Evolutionary conservation across 345 rosid species (phyloP).

Genomic region (Dipteronia sinensis): DNA sequence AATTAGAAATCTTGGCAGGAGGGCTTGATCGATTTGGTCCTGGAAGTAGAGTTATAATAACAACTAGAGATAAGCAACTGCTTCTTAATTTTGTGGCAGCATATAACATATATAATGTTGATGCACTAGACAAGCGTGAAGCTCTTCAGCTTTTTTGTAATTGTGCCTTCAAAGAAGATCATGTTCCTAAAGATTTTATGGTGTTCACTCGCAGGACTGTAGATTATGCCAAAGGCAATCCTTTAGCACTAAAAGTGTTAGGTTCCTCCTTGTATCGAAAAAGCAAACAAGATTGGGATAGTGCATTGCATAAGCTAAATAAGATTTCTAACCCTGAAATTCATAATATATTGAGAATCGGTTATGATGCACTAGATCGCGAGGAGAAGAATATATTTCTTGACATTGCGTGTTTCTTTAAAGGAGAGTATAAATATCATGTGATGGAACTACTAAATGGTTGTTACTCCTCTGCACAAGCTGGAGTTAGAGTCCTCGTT

Average conservation of each 20-base stretch:
- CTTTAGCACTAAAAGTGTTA: slow-evolving; percentile 21
- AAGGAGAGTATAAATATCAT: slow-evolving; percentile 21
- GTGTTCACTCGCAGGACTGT: neutral
- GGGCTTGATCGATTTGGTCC: neutral
- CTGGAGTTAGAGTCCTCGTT: slow-evolving; percentile 7
- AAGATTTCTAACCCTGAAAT: slow-evolving; percentile 18
- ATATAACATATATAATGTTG: neutral
- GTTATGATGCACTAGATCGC: slow-evolving; percentile 35
- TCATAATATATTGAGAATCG: slow-evolving; percentile 25
- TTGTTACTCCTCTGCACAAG: slow-evolving; percentile 20
- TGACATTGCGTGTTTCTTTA: slow-evolving; percentile 37
- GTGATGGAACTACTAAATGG: slow-evolving; percentile 34
- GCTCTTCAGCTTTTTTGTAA: slow-evolving; percentile 19
- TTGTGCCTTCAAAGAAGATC: slow-evolving; percentile 5
- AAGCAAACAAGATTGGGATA: slow-evolving; percentile 10
- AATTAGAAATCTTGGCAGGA: neutral
- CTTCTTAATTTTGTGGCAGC: neutral
- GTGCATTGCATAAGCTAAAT: slow-evolving; percentile 5
- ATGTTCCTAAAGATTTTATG: neutral
- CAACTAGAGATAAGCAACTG: neutral
- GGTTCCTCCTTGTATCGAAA: slow-evolving; percentile 9
- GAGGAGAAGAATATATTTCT: slow-evolving; percentile 34
- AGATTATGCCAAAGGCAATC: slow-evolving; percentile 15
- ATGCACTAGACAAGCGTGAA: neutral
- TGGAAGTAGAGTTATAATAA: neutral